Evolutionary conservation across 148 eudicot species (phyloP), one percentile per base, ranked within the genome.

Genomic region (Polygonum aviculare): DNA sequence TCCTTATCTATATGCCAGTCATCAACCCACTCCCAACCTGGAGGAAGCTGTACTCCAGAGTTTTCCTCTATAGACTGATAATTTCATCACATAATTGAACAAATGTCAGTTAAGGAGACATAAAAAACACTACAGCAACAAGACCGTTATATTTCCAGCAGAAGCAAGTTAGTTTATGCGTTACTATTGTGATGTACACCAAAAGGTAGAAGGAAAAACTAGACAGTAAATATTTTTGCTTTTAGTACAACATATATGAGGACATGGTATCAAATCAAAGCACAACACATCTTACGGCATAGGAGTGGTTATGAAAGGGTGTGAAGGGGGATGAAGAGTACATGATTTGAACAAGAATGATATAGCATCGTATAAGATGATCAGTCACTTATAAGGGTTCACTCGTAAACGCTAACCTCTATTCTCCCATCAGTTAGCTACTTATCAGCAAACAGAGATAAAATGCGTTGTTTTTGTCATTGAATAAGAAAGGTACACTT

Each of bases 21-120:
- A 84, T 91, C 97, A 83, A 84, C 76, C 98, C 97, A 91, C 75
- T 88, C 87, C 97, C 97, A 91, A 7, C 84, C 92, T 59, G 89
- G 78, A 50, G 90, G 88, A 36, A 85, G 78, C 75, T 86, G 82
- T 72, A 82, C 82, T 74, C 82, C 90, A 75, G 85, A 81, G 47
- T 70, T 65, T 83, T 59, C 83, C 98, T 94, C 85, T 59, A 78
- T 2, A 80, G 65, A n/a, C 71, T 31, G 71, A 74, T 50, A 55
- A 54, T 57, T 45, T 78, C 74, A 83, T 67, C 18, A 36, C 36
- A 67, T 35, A 36, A 35, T 63, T 16, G 72, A 67, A 16, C 19
- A 22, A 62, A 76, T 41, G 40, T 40, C 19, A 41, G 12, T 33
- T 26, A 4, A 41, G 69, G 38, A 14, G 41, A 19, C 21, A 22